These are phyloP conservation scores for Penicillium sp. DNA, from an alignment of 2,329 filamentous ascomycete species.

Conservation along the genomic window DNA sequence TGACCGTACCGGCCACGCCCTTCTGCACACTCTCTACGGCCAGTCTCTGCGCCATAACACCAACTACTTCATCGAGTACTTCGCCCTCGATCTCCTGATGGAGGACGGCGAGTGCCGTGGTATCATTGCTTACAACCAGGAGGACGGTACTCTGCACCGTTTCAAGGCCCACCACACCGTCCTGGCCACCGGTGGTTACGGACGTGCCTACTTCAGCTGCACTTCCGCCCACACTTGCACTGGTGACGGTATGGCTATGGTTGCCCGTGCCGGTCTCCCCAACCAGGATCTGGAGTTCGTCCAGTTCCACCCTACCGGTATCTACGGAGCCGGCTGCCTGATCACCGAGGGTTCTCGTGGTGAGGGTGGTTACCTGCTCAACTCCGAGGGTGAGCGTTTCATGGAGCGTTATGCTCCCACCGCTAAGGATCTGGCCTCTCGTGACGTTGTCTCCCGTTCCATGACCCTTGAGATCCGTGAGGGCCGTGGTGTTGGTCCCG, in stretches of 20 bases:
- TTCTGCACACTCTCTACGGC: slow-evolving; percentile 97
- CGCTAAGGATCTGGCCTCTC: slow-evolving; percentile 94
- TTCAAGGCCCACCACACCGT: slow-evolving; percentile 98
- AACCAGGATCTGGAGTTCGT: slow-evolving; percentile 99
- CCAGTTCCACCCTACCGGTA: slow-evolving; percentile 98
- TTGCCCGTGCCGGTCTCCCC: slow-evolving; percentile 92
- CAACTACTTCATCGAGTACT: slow-evolving; percentile 99
- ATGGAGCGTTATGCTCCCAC: slow-evolving; percentile 99
- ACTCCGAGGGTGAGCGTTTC: slow-evolving; percentile 97
- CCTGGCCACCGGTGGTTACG: slow-evolving; percentile 94
- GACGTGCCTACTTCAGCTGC: slow-evolving; percentile 96
- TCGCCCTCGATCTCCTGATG: slow-evolving; percentile 96
- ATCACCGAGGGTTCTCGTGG: slow-evolving; percentile 98
- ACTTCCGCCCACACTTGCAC: slow-evolving; percentile 98
- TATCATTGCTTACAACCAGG: slow-evolving; percentile 97
- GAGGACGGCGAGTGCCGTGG: slow-evolving; percentile 95
- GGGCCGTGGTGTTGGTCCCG: slow-evolving; percentile 91
- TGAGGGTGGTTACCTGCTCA: slow-evolving; percentile 96
- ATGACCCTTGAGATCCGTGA: slow-evolving; percentile 99
- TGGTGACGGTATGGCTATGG: slow-evolving; percentile 99
- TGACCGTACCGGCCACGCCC: slow-evolving; percentile 94
- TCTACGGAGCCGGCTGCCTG: slow-evolving; percentile 96
- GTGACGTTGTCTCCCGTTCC: slow-evolving; percentile 94
- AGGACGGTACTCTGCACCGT: slow-evolving; percentile 95
- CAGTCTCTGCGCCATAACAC: slow-evolving; percentile 97